A percentile compares a stretch with the other conserved stretches of the same genome.
phyloP scores from a whole-genome alignment of 148 eudicot species.

The Oxyria digyna region DNA sequence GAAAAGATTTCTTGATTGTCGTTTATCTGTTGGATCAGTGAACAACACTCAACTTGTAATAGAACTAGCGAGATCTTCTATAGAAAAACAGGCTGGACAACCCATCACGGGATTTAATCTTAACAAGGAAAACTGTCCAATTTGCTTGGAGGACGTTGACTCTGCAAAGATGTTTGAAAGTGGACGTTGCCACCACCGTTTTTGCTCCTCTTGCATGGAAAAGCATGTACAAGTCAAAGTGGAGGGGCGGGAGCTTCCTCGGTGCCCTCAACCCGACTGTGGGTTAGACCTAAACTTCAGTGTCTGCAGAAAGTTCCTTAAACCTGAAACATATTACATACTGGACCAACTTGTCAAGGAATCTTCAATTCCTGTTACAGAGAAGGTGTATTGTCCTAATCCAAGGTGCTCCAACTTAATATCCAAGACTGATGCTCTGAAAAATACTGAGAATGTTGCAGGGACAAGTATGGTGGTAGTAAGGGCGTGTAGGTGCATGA shows the following conservation, averaged over 20 bases:
- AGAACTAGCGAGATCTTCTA: background rate
- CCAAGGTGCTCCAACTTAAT: slow-evolving; percentile 75
- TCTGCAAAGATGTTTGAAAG: background rate
- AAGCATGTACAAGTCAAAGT: background rate
- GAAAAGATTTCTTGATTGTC: background rate
- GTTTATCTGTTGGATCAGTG: background rate
- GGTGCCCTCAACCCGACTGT: background rate
- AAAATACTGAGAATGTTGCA: background rate
- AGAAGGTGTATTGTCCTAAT: slow-evolving; percentile 40
- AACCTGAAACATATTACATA: background rate
- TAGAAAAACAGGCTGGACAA: background rate
- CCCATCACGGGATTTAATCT: background rate
- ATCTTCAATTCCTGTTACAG: background rate
- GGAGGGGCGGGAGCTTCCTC: background rate
- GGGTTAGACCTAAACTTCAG: background rate
- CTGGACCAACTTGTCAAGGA: background rate
- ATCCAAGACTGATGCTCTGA: slow-evolving; percentile 47
- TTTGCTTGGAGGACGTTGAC: slow-evolving; percentile 4
- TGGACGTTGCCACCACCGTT: background rate
- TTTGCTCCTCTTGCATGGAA: slow-evolving; percentile 3
- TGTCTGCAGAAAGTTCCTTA: background rate
- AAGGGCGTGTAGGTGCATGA: background rate
- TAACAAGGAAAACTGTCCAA: background rate
- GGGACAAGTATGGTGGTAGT: background rate
- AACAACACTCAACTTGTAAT: background rate